A percentile compares a stretch with the other conserved stretches of the same genome.
phyloP scores from a whole-genome alignment of 192 early-diverging fungal species.

The Pilaira anomala region DNA sequence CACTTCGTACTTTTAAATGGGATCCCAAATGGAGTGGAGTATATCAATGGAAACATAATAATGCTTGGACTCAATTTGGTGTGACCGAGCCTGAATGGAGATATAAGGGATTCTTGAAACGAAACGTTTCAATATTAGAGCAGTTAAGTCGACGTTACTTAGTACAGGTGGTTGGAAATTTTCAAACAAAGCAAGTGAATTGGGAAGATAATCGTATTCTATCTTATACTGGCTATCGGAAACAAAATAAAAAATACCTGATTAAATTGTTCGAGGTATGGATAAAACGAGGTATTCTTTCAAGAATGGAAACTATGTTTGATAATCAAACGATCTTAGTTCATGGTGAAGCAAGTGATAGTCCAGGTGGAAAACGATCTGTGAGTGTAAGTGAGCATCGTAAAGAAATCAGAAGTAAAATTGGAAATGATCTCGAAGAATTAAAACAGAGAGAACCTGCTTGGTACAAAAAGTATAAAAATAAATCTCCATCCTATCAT shows the following conservation, averaged over 20 bases:
- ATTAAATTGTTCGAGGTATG: slow-evolving; percentile 26
- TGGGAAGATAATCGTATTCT: slow-evolving; percentile 33
- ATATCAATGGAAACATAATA: slow-evolving; percentile 32
- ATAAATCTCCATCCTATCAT: background rate
- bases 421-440: slow-evolving; percentile 13
- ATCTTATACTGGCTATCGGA: slow-evolving; percentile 5
- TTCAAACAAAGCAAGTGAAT: background rate
- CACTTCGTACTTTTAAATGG: slow-evolving; percentile 24
- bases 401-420: background rate
- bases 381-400: slow-evolving; percentile 4
- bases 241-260: slow-evolving; percentile 32
- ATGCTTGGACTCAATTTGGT: slow-evolving; percentile 23
- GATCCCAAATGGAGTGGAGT: slow-evolving; percentile 1
- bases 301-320: slow-evolving; percentile 3
- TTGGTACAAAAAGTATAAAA: slow-evolving; percentile 22
- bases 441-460: slow-evolving; percentile 13
- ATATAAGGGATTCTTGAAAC: slow-evolving; percentile 4
- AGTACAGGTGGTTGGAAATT: slow-evolving; percentile 10
- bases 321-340: slow-evolving; percentile 12
- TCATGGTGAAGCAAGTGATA: background rate
- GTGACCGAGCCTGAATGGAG: slow-evolving; percentile 29
- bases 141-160: slow-evolving; percentile 7
- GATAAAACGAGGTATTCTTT: slow-evolving; percentile 25
- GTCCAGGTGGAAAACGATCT: background rate
- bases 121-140: background rate